phyloP scores from a whole-genome alignment of 2,329 filamentous ascomycete species.

The Tolypocladium album region DNA sequence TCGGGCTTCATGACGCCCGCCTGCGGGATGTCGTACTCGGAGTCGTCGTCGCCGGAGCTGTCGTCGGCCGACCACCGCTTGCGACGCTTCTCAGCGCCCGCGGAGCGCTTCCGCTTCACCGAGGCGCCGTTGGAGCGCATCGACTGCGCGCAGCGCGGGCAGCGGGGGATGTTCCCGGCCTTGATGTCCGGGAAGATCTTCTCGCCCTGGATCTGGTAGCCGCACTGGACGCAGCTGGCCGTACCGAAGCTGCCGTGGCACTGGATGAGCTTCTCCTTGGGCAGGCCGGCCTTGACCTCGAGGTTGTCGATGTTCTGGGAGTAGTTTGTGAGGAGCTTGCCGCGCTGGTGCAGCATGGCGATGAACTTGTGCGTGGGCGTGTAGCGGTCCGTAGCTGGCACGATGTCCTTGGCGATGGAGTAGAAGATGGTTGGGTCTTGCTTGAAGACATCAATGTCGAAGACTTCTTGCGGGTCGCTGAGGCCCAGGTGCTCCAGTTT shows the following conservation, averaged over 20 bases:
- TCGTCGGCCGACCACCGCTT: slow-evolving; percentile 26
- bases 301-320: slow-evolving; percentile 99
- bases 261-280: slow-evolving; percentile 74
- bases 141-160: slow-evolving; percentile 54
- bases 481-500: slow-evolving; percentile 69
- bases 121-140: slow-evolving; percentile 24
- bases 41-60: slow-evolving; percentile 33
- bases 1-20: slow-evolving; percentile 90
- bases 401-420: slow-evolving; percentile 78
- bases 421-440: slow-evolving; percentile 87
- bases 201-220: slow-evolving; percentile 61
- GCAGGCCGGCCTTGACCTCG: slow-evolving; percentile 76
- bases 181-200: slow-evolving; percentile 71
- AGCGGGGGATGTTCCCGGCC: slow-evolving; percentile 65
- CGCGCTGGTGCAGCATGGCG: slow-evolving; percentile 73
- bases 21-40: slow-evolving; percentile 45
- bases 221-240: slow-evolving; percentile 78
- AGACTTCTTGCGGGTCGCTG: slow-evolving; percentile 86
- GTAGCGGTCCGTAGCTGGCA: slow-evolving; percentile 69
- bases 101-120: slow-evolving; percentile 28
- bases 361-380: slow-evolving; percentile 95
- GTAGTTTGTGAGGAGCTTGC: slow-evolving; percentile 90
- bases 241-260: slow-evolving; percentile 95
- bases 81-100: slow-evolving; percentile 22
- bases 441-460: slow-evolving; percentile 80